phyloP scores from a whole-genome alignment of 164 flowering plant species.

The Kalanchoe fedtschenkoi region DNA sequence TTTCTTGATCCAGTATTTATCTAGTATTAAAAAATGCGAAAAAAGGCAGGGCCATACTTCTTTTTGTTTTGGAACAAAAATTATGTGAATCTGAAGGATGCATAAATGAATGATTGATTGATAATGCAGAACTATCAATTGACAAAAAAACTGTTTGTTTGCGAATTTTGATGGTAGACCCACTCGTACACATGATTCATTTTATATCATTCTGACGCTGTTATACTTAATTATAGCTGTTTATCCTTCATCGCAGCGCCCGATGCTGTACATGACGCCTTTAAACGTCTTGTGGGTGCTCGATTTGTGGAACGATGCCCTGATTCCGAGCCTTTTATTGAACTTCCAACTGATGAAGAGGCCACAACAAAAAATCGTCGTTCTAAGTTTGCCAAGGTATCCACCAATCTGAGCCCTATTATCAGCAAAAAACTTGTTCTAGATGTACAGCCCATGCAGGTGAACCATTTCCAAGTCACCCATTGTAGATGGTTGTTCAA shows the following conservation, averaged over 20 bases:
- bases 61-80: too few relatives aligned
- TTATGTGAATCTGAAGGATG: too few relatives aligned
- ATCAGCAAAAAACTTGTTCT: not conserved
- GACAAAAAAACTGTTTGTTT: too few relatives aligned
- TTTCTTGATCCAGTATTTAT: too few relatives aligned
- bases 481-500: not conserved
- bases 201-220: not conserved
- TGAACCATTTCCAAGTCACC: not conserved
- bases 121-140: too few relatives aligned
- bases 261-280: slow-evolving; percentile 33
- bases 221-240: not conserved
- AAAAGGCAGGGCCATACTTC: too few relatives aligned
- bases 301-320: slow-evolving; percentile 90
- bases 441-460: not conserved
- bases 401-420: not conserved
- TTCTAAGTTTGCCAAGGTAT: slow-evolving; percentile 51
- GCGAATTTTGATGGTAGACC: too few relatives aligned
- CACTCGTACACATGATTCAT: not conserved
- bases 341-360: slow-evolving; percentile 28
- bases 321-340: slow-evolving; percentile 47
- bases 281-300: slow-evolving; percentile 47
- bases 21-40: too few relatives aligned
- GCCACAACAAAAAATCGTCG: slow-evolving; percentile 35
- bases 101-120: too few relatives aligned
- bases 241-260: slow-evolving; percentile 23